Evolutionary conservation across 2,329 filamentous ascomycete species (phyloP).

Genomic region (Beauveria sp.): DNA sequence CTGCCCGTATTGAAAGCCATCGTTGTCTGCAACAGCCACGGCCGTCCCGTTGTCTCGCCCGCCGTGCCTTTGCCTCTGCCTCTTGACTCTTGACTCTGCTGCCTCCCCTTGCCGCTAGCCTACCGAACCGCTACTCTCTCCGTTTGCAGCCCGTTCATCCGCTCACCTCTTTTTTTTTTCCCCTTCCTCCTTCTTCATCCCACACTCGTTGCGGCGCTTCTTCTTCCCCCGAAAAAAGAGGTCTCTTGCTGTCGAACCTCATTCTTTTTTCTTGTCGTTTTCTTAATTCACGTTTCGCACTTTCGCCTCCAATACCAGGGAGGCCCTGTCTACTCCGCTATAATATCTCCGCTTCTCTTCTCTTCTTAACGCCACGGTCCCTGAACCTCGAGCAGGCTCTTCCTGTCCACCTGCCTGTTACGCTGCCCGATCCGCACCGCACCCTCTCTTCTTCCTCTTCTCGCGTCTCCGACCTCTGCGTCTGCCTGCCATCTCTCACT

Average conservation of each 20-base stretch:
- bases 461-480: background rate
- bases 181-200: background rate
- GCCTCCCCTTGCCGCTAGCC: background rate
- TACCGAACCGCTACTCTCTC: background rate
- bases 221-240: background rate
- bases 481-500: background rate
- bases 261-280: background rate
- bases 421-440: background rate
- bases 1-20: background rate
- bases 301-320: constrained; percentile 3
- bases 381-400: constrained; percentile 1
- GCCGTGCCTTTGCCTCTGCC: background rate
- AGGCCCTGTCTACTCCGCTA: constrained; percentile 6
- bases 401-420: background rate
- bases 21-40: background rate
- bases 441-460: background rate
- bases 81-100: background rate
- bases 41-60: background rate
- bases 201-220: constrained; percentile 3
- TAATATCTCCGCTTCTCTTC: constrained; percentile 1
- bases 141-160: background rate
- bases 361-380: constrained; percentile 2
- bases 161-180: background rate
- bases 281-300: background rate
- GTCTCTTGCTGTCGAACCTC: background rate